phyloP scores from a whole-genome alignment of 2,329 filamentous ascomycete species.

The Emergomyces pasteurianus region DNA sequence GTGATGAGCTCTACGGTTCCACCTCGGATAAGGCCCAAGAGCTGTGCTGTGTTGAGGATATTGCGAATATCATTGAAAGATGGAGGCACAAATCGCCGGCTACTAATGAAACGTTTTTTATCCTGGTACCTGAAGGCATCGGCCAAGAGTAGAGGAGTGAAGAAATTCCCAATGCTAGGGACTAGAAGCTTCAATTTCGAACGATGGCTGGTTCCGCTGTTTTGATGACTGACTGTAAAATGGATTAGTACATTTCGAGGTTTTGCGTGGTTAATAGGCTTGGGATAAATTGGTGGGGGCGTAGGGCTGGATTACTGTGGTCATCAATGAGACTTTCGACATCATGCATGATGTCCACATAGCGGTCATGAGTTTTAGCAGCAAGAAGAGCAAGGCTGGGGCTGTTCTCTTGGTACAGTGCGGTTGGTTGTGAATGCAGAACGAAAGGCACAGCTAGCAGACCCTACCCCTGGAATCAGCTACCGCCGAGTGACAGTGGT shows the following conservation, averaged over 20 bases:
- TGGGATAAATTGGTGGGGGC: neutral
- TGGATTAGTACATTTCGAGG: neutral
- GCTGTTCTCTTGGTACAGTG: constrained; percentile 61
- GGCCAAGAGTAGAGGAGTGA: constrained; percentile 74
- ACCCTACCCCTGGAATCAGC: constrained; percentile 31
- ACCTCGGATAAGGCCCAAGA: constrained; percentile 71
- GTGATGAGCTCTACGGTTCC: constrained; percentile 74
- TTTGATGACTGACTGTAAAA: constrained; percentile 57
- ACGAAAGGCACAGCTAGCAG: constrained; percentile 92
- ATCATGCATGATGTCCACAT: constrained; percentile 90
- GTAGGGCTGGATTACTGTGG: constrained; percentile 51
- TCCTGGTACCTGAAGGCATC: constrained; percentile 91
- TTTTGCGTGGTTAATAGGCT: neutral
- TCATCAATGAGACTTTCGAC: constrained; percentile 86
- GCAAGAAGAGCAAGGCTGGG: constrained; percentile 58
- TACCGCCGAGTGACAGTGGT: neutral
- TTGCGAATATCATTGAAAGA: constrained; percentile 95
- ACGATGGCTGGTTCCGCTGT: constrained; percentile 50
- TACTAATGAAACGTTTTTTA: constrained; percentile 71
- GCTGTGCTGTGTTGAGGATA: constrained; percentile 86
- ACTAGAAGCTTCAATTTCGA: constrained; percentile 91
- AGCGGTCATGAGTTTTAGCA: constrained; percentile 69
- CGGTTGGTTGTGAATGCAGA: constrained; percentile 86
- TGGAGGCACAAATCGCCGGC: constrained; percentile 81
- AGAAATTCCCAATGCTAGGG: constrained; percentile 84